A percentile compares a stretch with the other conserved stretches of the same genome.
Conservation (phyloP, 2,329 filamentous ascomycete species). For the Pseudogymnoascus sp. region DNA sequence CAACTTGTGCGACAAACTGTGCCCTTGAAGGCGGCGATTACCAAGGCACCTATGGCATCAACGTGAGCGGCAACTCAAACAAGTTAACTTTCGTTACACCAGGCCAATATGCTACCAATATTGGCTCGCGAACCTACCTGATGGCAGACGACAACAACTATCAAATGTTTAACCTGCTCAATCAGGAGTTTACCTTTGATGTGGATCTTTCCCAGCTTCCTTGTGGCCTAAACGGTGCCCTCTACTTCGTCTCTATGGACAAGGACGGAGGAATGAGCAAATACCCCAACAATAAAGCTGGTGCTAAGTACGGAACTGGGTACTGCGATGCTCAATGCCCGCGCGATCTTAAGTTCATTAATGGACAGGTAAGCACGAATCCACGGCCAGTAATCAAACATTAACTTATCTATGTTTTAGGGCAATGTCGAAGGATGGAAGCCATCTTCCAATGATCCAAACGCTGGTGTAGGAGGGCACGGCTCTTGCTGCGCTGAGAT, state of each 20-base stretch:
- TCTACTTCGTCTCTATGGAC: conserved; percentile 60
- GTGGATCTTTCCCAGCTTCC: conserved; percentile 61
- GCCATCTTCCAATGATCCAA: conserved; percentile 40
- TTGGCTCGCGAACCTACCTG: conserved; percentile 55
- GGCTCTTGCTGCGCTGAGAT: conserved; percentile 63
- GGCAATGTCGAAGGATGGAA: conserved; percentile 48
- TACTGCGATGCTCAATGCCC: conserved; percentile 58
- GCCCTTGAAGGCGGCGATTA: conserved; percentile 50
- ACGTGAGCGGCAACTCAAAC: conserved; percentile 43
- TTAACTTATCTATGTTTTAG: conserved; percentile 25
- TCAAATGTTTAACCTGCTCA: conserved; percentile 56
- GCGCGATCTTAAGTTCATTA: conserved; percentile 46
- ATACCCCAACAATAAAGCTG: conserved; percentile 47
- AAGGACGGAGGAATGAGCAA: conserved; percentile 49
- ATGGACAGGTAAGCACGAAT: conserved; percentile 36
- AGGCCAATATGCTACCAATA: conserved; percentile 39
- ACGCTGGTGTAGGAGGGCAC: conserved; percentile 44
- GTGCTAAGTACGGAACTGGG: conserved; percentile 54
- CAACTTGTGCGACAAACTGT: conserved; percentile 42
- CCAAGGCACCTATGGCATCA: conserved; percentile 45
- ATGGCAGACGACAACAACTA: conserved; percentile 56
- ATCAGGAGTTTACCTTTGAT: conserved; percentile 65
- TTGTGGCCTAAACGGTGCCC: conserved; percentile 65
- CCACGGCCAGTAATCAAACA: conserved; percentile 29
- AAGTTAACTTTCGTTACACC: conserved; percentile 52